Evolutionary conservation across 805 yeast species (phyloP).

Genomic region (Debaryomyces maramus): DNA sequence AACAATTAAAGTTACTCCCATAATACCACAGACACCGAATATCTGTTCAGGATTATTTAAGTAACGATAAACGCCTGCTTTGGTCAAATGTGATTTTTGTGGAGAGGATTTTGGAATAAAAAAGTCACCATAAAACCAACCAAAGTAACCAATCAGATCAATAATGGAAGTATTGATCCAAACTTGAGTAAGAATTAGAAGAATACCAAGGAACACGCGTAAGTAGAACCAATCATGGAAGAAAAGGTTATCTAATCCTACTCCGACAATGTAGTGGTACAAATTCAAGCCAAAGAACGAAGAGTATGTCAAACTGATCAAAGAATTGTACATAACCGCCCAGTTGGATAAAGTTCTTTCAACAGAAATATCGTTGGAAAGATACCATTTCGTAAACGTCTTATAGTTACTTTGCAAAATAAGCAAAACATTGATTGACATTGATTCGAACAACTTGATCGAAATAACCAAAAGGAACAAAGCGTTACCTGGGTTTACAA

Average conservation of each 20-base stretch:
- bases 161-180: conserved; percentile 72
- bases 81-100: conserved; percentile 54
- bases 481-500: conserved; percentile 17
- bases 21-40: conserved; percentile 74
- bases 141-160: conserved; percentile 74
- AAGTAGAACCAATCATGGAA: conserved; percentile 45
- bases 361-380: conserved; percentile 63
- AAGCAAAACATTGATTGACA: conserved; percentile 51
- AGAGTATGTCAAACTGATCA: conserved; percentile 54
- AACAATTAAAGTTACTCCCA: conserved; percentile 68
- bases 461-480: conserved; percentile 42
- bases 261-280: conserved; percentile 20
- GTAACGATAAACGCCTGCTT: conserved; percentile 79
- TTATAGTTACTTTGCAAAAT: conserved; percentile 59
- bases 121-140: conserved; percentile 91
- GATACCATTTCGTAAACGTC: conserved; percentile 62
- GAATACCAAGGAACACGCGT: conserved; percentile 57
- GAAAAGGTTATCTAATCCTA: conserved; percentile 17
- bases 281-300: conserved; percentile 47
- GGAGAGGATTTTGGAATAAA: conserved; percentile 56
- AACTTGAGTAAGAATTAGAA: conserved; percentile 57
- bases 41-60: conserved; percentile 81
- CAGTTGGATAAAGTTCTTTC: conserved; percentile 70
- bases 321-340: conserved; percentile 61
- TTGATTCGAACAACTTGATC: conserved; percentile 51